Conservation (phyloP, 441 rosid genomes). For the Iberis amara region DNA sequence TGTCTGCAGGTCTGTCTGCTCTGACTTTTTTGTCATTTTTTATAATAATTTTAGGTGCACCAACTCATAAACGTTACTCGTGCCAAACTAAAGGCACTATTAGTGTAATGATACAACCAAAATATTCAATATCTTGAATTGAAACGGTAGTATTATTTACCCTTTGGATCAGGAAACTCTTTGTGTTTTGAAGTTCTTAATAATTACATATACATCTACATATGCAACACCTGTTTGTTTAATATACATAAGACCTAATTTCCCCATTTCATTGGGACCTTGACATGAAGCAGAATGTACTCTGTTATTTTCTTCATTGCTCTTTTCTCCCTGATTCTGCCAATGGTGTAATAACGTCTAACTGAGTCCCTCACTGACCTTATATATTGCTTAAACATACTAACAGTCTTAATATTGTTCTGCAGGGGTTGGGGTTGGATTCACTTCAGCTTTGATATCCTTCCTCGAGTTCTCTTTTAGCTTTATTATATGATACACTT, state of each 20-base stretch:
- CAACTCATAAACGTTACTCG: slow-evolving; percentile 1
- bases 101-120: slow-evolving; percentile 4
- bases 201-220: background rate
- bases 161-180: background rate
- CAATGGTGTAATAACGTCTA: background rate
- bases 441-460: slow-evolving; percentile 94
- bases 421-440: slow-evolving; percentile 97
- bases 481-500: slow-evolving; percentile 6
- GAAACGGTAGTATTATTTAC: background rate
- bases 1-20: slow-evolving; percentile 71
- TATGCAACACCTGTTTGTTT: no score
- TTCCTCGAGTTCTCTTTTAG: slow-evolving; percentile 27
- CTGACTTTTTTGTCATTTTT: background rate
- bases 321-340: background rate
- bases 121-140: background rate
- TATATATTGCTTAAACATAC: slow-evolving; percentile 14
- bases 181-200: background rate
- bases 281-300: slow-evolving; percentile 16
- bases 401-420: slow-evolving; percentile 13
- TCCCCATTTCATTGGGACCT: background rate
- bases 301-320: background rate
- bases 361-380: background rate
- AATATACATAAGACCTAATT: background rate
- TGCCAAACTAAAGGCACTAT: slow-evolving; percentile 8
- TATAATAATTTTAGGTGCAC: slow-evolving; percentile 7